Conservation (phyloP, 1,284 basidiomycete genomes). For the Peniophora sp. region DNA sequence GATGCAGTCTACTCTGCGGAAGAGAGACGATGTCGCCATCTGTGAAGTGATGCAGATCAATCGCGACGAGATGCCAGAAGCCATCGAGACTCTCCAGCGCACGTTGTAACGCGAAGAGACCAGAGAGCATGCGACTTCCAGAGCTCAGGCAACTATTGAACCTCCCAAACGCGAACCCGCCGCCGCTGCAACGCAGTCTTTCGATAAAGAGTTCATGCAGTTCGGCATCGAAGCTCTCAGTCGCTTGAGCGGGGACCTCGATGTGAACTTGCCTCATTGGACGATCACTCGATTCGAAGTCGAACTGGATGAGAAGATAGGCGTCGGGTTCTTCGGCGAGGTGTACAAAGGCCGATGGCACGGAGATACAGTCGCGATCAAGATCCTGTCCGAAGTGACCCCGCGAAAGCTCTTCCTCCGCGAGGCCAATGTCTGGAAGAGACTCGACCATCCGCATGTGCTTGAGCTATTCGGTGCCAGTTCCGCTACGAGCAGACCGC, state of each 20-base stretch:
- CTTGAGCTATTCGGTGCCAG: constrained; percentile 32
- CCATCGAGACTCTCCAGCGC: constrained; percentile 65
- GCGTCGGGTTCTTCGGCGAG: constrained; percentile 58
- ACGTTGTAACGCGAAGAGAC: constrained; percentile 41
- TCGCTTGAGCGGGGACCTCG: constrained; percentile 26
- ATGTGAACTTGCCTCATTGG: constrained; percentile 49
- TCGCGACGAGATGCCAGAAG: constrained; percentile 65
- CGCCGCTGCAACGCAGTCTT: constrained; percentile 14
- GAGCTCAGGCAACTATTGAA: not conserved
- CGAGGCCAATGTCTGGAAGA: constrained; percentile 27
- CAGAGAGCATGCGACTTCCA: not conserved
- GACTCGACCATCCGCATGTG: constrained; percentile 29
- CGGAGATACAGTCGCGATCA: constrained; percentile 42
- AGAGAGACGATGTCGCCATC: constrained; percentile 55
- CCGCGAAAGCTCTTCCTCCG: constrained; percentile 23
- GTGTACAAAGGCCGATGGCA: constrained; percentile 61
- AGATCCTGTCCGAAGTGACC: constrained; percentile 26
- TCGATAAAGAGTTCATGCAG: constrained; percentile 36
- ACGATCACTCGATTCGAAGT: constrained; percentile 66
- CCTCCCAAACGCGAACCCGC: not conserved
- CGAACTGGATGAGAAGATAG: constrained; percentile 50
- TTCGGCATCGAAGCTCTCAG: constrained; percentile 38
- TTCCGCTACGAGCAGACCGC: constrained; percentile 27
- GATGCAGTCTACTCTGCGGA: constrained; percentile 46
- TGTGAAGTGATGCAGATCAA: constrained; percentile 53